Conservation (phyloP, 106 monocot genomes). For the Dioscorea dumetorum region DNA sequence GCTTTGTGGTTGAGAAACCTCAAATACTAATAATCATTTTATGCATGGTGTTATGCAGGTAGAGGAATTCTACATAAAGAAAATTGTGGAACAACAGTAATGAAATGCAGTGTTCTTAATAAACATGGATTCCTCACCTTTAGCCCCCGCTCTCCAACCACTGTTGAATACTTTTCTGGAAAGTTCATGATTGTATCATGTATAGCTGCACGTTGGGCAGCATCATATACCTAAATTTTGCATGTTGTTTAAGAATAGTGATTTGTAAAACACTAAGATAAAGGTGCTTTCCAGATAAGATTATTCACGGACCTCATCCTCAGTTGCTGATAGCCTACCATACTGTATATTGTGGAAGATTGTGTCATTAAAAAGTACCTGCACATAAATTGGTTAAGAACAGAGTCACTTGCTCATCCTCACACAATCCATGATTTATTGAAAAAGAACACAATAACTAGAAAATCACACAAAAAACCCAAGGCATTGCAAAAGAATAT, state of each 20-base stretch:
- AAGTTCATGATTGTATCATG: constrained; percentile 97
- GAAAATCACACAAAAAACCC: too few relatives aligned
- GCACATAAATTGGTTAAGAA: constrained; percentile 8
- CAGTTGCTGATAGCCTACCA: constrained; percentile 80
- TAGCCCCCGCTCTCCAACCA: constrained; percentile 94
- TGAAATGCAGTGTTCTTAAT: neutral
- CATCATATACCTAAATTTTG: constrained; percentile 64
- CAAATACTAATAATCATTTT: too few relatives aligned
- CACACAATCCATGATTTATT: too few relatives aligned
- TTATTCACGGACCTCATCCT: constrained; percentile 65
- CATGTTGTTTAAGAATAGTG: too few relatives aligned
- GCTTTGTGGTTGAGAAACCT: too few relatives aligned
- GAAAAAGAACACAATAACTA: too few relatives aligned
- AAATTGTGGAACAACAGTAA: too few relatives aligned
- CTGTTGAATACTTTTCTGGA: constrained; percentile 82
- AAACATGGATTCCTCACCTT: constrained; percentile 41
- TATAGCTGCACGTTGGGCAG: constrained; percentile 79
- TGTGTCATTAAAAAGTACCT: constrained; percentile 99
- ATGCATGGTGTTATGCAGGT: too few relatives aligned
- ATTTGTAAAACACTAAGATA: neutral
- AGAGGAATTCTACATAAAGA: too few relatives aligned
- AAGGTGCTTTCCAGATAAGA: neutral
- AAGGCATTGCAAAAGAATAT: too few relatives aligned
- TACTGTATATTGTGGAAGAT: constrained; percentile 96
- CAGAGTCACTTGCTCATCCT: too few relatives aligned